A percentile compares a stretch with the other conserved stretches of the same genome.
These are phyloP conservation scores for Pythium insidiosum DNA, from an alignment of 352 stramenopile species.

Conservation along the genomic window DNA sequence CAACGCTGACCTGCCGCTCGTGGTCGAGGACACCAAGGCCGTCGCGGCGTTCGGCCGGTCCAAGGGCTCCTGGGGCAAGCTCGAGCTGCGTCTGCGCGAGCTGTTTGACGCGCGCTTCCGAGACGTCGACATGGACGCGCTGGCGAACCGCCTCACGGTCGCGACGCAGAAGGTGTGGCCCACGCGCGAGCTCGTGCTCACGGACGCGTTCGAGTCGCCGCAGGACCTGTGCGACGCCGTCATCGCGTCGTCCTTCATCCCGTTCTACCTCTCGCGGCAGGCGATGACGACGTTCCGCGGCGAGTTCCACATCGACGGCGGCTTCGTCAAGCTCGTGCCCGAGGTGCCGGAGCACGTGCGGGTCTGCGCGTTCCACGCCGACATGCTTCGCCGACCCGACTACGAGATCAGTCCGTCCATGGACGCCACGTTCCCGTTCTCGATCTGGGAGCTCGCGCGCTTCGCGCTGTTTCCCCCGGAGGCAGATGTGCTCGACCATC, in stretches of 20 bases:
- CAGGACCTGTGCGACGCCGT: constrained; percentile 55
- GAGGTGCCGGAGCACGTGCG: constrained; percentile 57
- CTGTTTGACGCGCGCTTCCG: constrained; percentile 50
- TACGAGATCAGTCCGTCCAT: constrained; percentile 76
- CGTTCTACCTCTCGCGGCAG: constrained; percentile 57
- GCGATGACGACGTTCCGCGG: constrained; percentile 45
- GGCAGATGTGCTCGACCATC: constrained; percentile 43
- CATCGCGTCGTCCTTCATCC: constrained; percentile 72
- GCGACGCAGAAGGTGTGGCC: constrained; percentile 70
- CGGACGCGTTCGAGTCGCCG: constrained; percentile 42
- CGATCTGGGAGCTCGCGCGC: constrained; percentile 39
- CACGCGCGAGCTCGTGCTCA: constrained; percentile 32
- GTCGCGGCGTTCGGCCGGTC: constrained; percentile 44
- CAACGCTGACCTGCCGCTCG: constrained; percentile 33
- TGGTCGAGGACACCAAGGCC: constrained; percentile 51
- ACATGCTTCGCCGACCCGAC: constrained; percentile 40
- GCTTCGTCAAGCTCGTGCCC: constrained; percentile 57
- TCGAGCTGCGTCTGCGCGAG: constrained; percentile 48
- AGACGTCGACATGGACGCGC: constrained; percentile 23
- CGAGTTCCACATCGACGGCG: constrained; percentile 64
- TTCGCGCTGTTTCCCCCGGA: constrained; percentile 56
- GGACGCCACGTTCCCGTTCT: constrained; percentile 46
- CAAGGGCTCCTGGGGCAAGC: constrained; percentile 53
- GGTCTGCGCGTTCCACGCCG: constrained; percentile 58
- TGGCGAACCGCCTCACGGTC: constrained; percentile 51